phyloP scores from a whole-genome alignment of 768 basidiomycete species.

The Agaricus subrufescens region DNA sequence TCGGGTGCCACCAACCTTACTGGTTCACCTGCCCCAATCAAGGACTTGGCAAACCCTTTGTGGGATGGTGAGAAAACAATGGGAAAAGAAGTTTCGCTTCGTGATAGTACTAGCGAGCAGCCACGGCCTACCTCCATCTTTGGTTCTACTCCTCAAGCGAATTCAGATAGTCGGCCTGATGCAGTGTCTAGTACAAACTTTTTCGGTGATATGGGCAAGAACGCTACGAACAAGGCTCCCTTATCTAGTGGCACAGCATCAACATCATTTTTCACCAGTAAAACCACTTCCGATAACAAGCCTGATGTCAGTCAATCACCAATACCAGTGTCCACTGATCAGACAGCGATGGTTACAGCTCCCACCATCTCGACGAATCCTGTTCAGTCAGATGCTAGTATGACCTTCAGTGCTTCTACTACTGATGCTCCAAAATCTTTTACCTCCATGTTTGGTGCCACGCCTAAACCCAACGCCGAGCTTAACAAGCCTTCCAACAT shows the following conservation, averaged over 20 bases:
- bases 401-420: not conserved
- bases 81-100: not conserved
- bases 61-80: constrained; percentile 35
- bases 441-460: constrained; percentile 16
- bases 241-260: not conserved
- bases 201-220: constrained; percentile 1
- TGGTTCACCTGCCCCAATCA: constrained; percentile 23
- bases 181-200: not conserved
- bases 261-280: constrained; percentile 1
- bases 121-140: constrained; percentile 6
- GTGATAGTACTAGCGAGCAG: not conserved
- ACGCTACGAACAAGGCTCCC: not conserved
- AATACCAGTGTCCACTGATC: constrained; percentile 15
- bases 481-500: constrained; percentile 13
- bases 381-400: not conserved
- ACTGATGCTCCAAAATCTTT: constrained; percentile 11
- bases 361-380: not conserved
- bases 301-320: constrained; percentile 4
- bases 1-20: constrained; percentile 5
- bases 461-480: constrained; percentile 12
- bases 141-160: not conserved
- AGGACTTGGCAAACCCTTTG: constrained; percentile 37
- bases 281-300: not conserved
- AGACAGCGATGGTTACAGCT: not conserved
- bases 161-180: not conserved